Percentiles rank a stretch among this genome's conserved stretches.
Conservation (phyloP, 192 early-diverging fungal species). For the Coemansia sp. region DNA sequence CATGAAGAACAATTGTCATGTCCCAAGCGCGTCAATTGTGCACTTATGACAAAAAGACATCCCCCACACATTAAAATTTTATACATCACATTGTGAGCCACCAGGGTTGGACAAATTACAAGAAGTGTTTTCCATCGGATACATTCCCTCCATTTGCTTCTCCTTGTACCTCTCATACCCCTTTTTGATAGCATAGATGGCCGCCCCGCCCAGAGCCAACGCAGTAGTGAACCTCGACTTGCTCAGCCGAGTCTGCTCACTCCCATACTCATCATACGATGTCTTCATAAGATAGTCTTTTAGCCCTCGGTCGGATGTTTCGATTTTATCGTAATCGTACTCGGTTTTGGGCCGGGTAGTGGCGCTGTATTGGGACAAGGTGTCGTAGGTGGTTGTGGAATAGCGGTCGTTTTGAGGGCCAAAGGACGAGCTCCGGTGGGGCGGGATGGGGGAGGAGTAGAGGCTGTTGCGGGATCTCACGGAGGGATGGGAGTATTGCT, state of each 20-base stretch:
- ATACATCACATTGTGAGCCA: no score
- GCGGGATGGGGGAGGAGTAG: no score
- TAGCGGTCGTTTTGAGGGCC: background rate
- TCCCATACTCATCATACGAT: constrained; percentile 6
- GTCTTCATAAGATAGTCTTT: constrained; percentile 15
- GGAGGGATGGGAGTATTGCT: constrained; percentile 4
- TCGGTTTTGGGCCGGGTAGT: background rate
- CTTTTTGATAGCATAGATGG: constrained; percentile 5
- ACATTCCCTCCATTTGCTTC: background rate
- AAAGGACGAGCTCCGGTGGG: background rate
- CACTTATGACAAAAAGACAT: no score
- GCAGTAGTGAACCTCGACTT: constrained; percentile 12
- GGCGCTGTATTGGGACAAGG: constrained; percentile 6
- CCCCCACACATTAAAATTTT: no score
- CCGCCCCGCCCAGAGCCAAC: constrained; percentile 2
- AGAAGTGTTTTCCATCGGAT: no score
- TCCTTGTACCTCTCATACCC: background rate
- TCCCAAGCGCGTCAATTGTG: no score
- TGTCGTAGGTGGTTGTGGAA: background rate
- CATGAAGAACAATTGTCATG: no score
- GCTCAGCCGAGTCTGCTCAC: constrained; percentile 3
- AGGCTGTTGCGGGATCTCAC: background rate
- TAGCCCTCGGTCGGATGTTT: background rate
- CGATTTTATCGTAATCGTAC: constrained; percentile 3
- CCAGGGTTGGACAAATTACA: no score